Conservation (phyloP, 2,329 filamentous ascomycete genomes). For the Biscogniauxia sp. region DNA sequence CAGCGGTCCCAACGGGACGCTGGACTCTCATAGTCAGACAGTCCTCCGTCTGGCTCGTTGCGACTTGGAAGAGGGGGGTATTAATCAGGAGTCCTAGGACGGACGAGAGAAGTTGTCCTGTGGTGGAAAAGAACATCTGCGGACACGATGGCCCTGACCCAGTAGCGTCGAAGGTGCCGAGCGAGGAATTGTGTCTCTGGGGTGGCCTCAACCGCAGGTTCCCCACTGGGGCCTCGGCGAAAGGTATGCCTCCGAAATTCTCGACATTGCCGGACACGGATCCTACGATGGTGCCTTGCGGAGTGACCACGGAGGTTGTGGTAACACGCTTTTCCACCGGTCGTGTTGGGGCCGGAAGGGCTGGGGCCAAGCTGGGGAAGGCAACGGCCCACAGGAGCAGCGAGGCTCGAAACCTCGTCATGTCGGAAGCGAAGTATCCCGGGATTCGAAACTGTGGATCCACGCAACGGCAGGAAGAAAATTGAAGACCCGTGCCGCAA, state of each 20-base stretch:
- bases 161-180: constrained; percentile 63
- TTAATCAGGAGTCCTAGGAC: constrained; percentile 51
- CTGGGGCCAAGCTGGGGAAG: constrained; percentile 19
- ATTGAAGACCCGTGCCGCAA: not conserved
- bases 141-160: constrained; percentile 63
- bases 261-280: constrained; percentile 47
- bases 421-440: constrained; percentile 1
- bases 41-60: constrained; percentile 58
- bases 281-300: constrained; percentile 31
- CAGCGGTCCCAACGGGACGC: constrained; percentile 54
- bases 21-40: constrained; percentile 62
- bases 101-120: constrained; percentile 35
- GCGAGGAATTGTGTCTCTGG: constrained; percentile 49
- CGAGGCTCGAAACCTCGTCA: constrained; percentile 12
- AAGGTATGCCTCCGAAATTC: constrained; percentile 72
- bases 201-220: constrained; percentile 68
- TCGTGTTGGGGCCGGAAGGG: constrained; percentile 18
- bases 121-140: constrained; percentile 61
- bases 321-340: constrained; percentile 21
- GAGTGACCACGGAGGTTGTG: constrained; percentile 25
- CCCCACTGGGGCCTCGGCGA: constrained; percentile 66
- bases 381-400: constrained; percentile 9
- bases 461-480: not conserved
- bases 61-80: constrained; percentile 55
- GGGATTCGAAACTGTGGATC: not conserved